Evolutionary conservation across 345 rosid genomes (phyloP), one percentile per base, ranked within the genome.

Genomic region (Populus nigra): DNA sequence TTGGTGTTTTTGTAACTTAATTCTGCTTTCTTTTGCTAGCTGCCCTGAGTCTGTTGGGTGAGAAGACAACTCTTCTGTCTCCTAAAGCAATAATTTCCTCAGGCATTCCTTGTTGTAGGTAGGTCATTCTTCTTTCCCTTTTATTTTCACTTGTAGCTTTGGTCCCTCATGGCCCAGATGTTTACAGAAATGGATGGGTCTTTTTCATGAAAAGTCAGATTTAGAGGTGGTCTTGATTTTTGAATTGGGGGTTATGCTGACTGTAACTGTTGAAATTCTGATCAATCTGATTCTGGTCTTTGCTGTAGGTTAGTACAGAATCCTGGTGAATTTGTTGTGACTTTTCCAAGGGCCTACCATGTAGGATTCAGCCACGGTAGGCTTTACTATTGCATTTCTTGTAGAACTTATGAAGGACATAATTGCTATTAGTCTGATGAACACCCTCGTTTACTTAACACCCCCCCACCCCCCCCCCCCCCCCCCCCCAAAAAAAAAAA

Each of bases 291-390:
- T 73, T 82, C 71, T 81, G 77, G 73, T 84, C 73, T 79, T 75
- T 72, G 80, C 68, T 82, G 80, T 81, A 96, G 99, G 94, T 90
- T 96, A 84, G 82, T 96, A 81, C 99, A 93, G 87, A 86, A 90
- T 86, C 98, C 97, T 72, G 99, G 99, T 86, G 99, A 96, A 86
- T 96, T 92, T 83, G 99, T 96, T 69, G 99, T 96, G 87, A 96
- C 99, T 75, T 96, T 96, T 85, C 99, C 99, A 41, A 88, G 99
- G 87, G 97, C 98, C 76, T 96, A 96, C 84, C 99, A 96, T 86
- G 91, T 90, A 78, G 99, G 99, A 85, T 94, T 96, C 97, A 96
- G 99, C 91, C 99, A 96, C n/a, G 98, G 99, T 96, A 92, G 79
- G 78, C 69, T 84, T 79, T 80, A 70, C 67, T 49, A 31, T 79